phyloP scores from a whole-genome alignment of 345 rosid species.

The Euphorbia peplus region DNA sequence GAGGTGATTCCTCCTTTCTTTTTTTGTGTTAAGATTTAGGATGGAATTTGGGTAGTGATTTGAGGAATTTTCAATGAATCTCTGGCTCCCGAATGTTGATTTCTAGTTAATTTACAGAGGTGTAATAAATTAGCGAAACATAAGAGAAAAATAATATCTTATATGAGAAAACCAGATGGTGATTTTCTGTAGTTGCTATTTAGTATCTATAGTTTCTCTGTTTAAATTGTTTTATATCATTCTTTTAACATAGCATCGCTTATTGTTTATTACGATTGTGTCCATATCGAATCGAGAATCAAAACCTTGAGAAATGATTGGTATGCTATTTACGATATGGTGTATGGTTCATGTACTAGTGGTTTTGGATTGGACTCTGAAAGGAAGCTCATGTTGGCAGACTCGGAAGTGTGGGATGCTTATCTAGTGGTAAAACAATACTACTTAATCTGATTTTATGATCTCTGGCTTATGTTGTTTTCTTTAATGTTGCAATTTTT shows the following conservation, averaged over 20 bases:
- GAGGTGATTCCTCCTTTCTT: not conserved
- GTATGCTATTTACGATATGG: too few species aligned
- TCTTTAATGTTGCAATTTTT: not conserved
- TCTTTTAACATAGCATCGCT: not conserved
- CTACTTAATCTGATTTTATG: too few species aligned
- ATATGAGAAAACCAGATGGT: not conserved
- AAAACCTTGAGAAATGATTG: too few species aligned
- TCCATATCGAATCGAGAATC: not conserved
- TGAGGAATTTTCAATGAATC: not conserved
- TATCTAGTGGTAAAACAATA: too few species aligned
- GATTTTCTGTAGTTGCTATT: not conserved
- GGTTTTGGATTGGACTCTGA: too few species aligned
- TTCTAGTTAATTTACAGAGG: not conserved
- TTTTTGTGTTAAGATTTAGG: not conserved
- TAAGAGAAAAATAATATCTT: not conserved
- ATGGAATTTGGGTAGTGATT: not conserved
- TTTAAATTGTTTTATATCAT: not conserved
- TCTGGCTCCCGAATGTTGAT: not conserved
- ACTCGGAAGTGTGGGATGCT: too few species aligned
- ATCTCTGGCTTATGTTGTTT: too few species aligned
- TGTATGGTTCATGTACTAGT: too few species aligned
- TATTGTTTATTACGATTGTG: too few species aligned
- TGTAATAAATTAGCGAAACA: not conserved
- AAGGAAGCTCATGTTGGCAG: too few species aligned
- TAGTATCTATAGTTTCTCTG: not conserved